Base-by-base conservation (phyloP, 2,329 filamentous ascomycete genomes). In the Davidsoniella eucalypti region DNA sequence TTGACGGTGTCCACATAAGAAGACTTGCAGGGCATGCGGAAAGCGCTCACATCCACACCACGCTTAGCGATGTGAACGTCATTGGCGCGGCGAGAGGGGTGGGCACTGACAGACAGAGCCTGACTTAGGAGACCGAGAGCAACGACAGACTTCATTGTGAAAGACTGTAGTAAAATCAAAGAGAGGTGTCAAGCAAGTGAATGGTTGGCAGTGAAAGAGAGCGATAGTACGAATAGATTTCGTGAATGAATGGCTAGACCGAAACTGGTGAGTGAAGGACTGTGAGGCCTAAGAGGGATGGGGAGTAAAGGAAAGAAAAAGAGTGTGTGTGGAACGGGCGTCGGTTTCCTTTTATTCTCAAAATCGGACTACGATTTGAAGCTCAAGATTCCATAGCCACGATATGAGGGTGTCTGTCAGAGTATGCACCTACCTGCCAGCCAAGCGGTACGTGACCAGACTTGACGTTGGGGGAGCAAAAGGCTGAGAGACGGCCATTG, bases 71-170 rank as follows among this genome's bases (percentile, higher is more conserved):
- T 29, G 40, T 52, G 50, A 1, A 56, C 54, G 33, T 54, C 43
- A 18, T 47, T 48, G 37, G 57, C 38, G 45, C 58, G 56, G 52
- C 52, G 56, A n/a, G 57, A 52, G 4, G 63, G 63, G 44, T 65
- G 63, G 16, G 61, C 63, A 17, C 59, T 54, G 47, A 60, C 59
- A 42, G 60, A 58, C 49, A 55, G 54, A 40, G 60, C 60, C 7
- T 64, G 58, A 49, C 61, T 59, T n/a, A 62, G 54, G 25, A 65
- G 59, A 21, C 63, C 63, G 4, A 65, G 56, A 18, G 64, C 55
- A 41, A 62, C 49, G 21, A 63, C 55, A 25, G 61, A 61, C 54
- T 63, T 64, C 62, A 64, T 64, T 18, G 46, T 50, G 43, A 45
- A 47, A 33, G 26, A 33, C 10, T 33, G 26, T 33, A 33, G 26